These are phyloP conservation scores for Pyrenophora teres DNA, from an alignment of 2,329 filamentous ascomycete species.

Conservation along the genomic window DNA sequence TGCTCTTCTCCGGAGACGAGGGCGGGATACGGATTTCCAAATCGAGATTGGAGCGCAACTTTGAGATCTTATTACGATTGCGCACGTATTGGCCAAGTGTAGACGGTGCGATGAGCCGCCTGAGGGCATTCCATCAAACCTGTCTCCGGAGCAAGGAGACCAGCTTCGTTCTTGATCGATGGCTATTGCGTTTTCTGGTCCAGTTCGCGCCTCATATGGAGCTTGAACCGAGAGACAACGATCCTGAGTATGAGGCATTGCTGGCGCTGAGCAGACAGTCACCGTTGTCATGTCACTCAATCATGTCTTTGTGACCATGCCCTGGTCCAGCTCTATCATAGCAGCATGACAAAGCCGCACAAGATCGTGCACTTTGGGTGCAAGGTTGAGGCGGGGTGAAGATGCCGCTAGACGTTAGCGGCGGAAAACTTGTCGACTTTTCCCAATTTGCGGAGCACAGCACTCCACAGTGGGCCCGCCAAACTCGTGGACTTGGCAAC, in stretches of 20 bases:
- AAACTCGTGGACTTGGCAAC: slow-evolving; percentile 5
- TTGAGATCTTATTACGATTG: slow-evolving; percentile 27
- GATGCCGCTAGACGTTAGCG: slow-evolving; percentile 12
- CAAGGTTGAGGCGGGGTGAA: background rate
- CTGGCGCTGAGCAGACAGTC: slow-evolving; percentile 31
- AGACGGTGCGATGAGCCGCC: slow-evolving; percentile 31
- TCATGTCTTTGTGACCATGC: slow-evolving; percentile 11
- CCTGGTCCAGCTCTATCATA: background rate
- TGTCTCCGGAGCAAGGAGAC: slow-evolving; percentile 34
- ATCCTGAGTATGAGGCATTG: slow-evolving; percentile 31
- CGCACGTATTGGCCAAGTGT: slow-evolving; percentile 32
- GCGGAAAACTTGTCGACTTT: slow-evolving; percentile 25
- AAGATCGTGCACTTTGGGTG: background rate
- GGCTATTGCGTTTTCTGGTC: slow-evolving; percentile 31
- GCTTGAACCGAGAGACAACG: slow-evolving; percentile 32
- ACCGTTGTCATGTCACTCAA: slow-evolving; percentile 29
- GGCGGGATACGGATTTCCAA: slow-evolving; percentile 28
- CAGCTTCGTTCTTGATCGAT: slow-evolving; percentile 32
- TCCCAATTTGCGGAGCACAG: slow-evolving; percentile 9
- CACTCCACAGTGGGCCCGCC: slow-evolving; percentile 7
- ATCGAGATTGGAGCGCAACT: slow-evolving; percentile 30
- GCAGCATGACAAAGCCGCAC: background rate
- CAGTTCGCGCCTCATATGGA: slow-evolving; percentile 35
- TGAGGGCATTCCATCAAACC: slow-evolving; percentile 32
- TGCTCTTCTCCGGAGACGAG: slow-evolving; percentile 29